A percentile compares a stretch with the other conserved stretches of the same genome.
Evolutionary conservation across 352 stramenopile genomes (phyloP).

Genomic region (Phytophthora melonis): DNA sequence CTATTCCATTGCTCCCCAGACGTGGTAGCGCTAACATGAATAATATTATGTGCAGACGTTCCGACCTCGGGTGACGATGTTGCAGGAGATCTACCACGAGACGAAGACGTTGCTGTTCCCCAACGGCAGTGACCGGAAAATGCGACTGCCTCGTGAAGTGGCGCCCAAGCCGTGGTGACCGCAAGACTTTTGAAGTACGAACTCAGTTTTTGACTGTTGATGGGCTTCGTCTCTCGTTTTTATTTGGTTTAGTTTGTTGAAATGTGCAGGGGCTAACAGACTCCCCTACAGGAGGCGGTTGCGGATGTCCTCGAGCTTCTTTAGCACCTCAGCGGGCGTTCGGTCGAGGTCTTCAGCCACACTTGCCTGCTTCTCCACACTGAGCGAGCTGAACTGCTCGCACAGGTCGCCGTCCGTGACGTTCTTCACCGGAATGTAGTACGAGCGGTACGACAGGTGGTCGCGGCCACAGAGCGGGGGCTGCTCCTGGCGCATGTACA

Average conservation of each 20-base stretch:
- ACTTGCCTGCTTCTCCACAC: constrained; percentile 94
- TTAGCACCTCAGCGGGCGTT: constrained; percentile 97
- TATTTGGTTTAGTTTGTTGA: constrained; percentile 6
- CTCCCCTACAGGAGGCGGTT: constrained; percentile 94
- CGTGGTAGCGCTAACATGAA: not conserved
- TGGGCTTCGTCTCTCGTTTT: constrained; percentile 20
- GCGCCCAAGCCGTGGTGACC: constrained; percentile 17
- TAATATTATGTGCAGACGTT: constrained; percentile 57
- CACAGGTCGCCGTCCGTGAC: constrained; percentile 99
- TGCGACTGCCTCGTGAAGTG: constrained; percentile 52
- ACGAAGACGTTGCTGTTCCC: constrained; percentile 71
- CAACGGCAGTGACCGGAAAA: constrained; percentile 39
- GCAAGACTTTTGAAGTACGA: not conserved
- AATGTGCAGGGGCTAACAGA: not conserved
- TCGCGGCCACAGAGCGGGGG: constrained; percentile 96
- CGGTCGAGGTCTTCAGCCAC: constrained; percentile 97
- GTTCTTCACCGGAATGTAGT: constrained; percentile 98
- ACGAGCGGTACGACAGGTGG: constrained; percentile 97
- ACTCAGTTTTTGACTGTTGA: constrained; percentile 14
- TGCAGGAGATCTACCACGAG: constrained; percentile 78
- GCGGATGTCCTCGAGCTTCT: constrained; percentile 99
- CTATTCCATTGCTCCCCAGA: not conserved
- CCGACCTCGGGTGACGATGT: constrained; percentile 61
- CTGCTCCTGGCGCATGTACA: constrained; percentile 93
- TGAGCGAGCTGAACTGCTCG: constrained; percentile 95